phyloP scores from a whole-genome alignment of 2,329 filamentous ascomycete genomes.

The Colletotrichum caudatum region DNA sequence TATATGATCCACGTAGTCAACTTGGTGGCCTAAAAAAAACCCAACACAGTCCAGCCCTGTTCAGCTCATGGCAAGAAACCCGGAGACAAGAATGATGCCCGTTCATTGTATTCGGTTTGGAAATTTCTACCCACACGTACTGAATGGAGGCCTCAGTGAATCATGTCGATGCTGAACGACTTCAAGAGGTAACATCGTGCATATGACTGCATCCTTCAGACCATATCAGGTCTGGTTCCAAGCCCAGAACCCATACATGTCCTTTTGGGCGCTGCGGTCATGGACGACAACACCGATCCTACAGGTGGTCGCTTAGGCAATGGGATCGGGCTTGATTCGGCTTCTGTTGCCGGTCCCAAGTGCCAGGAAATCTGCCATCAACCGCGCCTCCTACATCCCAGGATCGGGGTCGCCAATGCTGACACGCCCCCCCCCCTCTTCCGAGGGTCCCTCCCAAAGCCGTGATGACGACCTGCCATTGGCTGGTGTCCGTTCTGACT shows the following conservation, averaged over 20 bases:
- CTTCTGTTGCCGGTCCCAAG: conserved; percentile 24
- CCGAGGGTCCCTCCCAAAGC: neutral
- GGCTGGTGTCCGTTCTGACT: neutral
- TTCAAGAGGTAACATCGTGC: neutral
- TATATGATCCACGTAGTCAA: neutral
- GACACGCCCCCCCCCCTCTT: neutral
- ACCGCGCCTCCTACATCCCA: conserved; percentile 3
- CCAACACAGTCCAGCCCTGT: neutral
- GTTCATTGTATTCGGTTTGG: neutral
- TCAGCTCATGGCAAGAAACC: conserved; percentile 18
- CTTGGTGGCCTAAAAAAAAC: neutral
- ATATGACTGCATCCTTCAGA: neutral
- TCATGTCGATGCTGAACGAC: neutral
- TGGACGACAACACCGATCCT: neutral
- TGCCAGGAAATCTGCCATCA: conserved; percentile 13
- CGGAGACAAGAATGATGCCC: neutral
- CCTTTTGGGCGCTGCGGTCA: neutral
- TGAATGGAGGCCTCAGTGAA: neutral
- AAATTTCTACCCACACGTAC: neutral
- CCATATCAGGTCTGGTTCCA: neutral
- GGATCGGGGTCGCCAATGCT: conserved; percentile 13
- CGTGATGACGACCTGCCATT: neutral
- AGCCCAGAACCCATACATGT: neutral
- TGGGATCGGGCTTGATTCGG: neutral
- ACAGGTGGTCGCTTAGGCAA: neutral